Evolutionary conservation across 495 filamentous ascomycete genomes (phyloP).

Genomic region (Xylaria nigripes): DNA sequence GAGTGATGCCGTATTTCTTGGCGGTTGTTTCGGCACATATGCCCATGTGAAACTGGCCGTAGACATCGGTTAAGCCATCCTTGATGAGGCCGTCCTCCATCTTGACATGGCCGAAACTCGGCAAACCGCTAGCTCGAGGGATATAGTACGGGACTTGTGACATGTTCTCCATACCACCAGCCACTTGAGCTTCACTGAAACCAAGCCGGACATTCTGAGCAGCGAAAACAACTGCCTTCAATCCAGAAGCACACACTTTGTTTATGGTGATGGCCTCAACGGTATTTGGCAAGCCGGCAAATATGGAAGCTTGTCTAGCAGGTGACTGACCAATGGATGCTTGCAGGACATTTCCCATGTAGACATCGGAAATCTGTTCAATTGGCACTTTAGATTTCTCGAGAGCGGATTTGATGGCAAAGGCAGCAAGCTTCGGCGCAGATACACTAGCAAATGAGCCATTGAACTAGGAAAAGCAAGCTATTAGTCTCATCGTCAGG

Average conservation of each 20-base stretch:
- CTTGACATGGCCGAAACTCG: conserved; percentile 76
- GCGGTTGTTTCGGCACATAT: conserved; percentile 94
- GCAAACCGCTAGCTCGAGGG: conserved; percentile 62
- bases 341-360: conserved; percentile 96
- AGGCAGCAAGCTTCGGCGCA: conserved; percentile 77
- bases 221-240: conserved; percentile 85
- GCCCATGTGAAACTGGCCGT: conserved; percentile 95
- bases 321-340: conserved; percentile 79
- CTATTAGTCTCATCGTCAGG: conserved; percentile 8
- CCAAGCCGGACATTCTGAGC: conserved; percentile 93
- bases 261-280: conserved; percentile 89
- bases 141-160: conserved; percentile 87
- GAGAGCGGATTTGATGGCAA: conserved; percentile 82
- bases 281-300: conserved; percentile 68
- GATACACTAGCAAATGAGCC: conserved; percentile 73
- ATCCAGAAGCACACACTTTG: conserved; percentile 91
- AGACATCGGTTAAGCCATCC: conserved; percentile 94
- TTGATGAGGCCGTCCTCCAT: conserved; percentile 89
- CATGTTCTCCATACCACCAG: conserved; percentile 98
- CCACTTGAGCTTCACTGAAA: conserved; percentile 74
- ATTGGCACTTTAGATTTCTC: conserved; percentile 71
- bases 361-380: conserved; percentile 75
- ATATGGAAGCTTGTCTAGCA: conserved; percentile 81
- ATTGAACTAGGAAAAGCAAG: conserved; percentile 62
- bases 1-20: conserved; percentile 70